Conservation (phyloP, 225 moss, liverwort and hornwort genomes). For the Rhytidiadelphus loreus region DNA sequence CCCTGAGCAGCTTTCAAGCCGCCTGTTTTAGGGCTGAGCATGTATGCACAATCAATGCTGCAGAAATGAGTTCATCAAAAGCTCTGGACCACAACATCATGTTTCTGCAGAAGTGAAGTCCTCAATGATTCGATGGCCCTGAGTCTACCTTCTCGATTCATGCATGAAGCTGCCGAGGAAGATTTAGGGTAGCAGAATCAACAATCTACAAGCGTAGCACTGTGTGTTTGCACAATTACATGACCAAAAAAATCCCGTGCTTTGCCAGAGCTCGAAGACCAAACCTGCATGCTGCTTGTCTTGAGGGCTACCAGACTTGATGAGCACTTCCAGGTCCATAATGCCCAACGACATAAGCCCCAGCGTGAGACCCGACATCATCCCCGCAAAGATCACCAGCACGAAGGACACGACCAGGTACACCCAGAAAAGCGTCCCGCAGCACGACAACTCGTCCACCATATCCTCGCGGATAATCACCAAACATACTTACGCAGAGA, state of each 20-base stretch:
- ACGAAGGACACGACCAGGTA: conserved; percentile 19
- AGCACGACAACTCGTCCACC: conserved; percentile 14
- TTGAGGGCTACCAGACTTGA: conserved; percentile 25
- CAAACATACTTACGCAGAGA: not conserved
- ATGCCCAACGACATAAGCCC: conserved; percentile 51
- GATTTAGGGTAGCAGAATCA: not conserved
- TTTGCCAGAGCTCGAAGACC: not conserved
- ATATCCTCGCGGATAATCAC: not conserved
- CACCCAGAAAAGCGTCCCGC: conserved; percentile 20
- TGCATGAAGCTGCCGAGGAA: not conserved
- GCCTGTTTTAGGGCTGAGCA: not conserved
- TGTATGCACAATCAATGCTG: not conserved
- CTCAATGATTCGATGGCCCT: not conserved
- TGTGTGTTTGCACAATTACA: not conserved
- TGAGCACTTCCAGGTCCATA: conserved; percentile 48
- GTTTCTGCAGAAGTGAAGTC: not conserved
- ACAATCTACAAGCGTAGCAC: not conserved
- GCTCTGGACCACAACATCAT: not conserved
- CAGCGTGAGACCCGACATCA: conserved; percentile 48
- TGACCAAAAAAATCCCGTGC: not conserved
- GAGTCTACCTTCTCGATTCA: not conserved
- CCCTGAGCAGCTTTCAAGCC: not conserved
- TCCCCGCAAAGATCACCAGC: conserved; percentile 40
- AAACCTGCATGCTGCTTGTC: conserved; percentile 32
- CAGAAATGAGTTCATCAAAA: not conserved